phyloP scores from a whole-genome alignment of 2,329 filamentous ascomycete genomes.

The Xylaria arbuscula region DNA sequence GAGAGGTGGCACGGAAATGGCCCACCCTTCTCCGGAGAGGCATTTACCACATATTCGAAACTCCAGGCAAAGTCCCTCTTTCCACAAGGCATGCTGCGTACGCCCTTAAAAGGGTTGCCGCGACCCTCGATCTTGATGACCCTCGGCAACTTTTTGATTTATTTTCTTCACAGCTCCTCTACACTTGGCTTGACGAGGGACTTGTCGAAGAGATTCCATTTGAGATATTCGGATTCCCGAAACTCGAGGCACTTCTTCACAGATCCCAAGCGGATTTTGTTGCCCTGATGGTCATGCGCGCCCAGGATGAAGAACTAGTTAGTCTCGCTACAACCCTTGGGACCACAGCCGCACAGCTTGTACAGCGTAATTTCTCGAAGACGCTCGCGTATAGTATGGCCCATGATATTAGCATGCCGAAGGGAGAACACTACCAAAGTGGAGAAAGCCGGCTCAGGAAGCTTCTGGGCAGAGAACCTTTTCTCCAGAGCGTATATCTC shows the following conservation, averaged over 20 bases:
- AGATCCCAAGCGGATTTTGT: conserved; percentile 81
- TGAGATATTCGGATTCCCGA: conserved; percentile 82
- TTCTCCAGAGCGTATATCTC: conserved; percentile 70
- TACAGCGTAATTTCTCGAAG: conserved; percentile 78
- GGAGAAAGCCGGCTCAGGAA: conserved; percentile 76
- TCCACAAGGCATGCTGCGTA: conserved; percentile 77
- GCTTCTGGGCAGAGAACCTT: conserved; percentile 73
- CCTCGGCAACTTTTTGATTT: conserved; percentile 80
- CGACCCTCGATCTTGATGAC: conserved; percentile 70
- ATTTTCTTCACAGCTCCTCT: conserved; percentile 89
- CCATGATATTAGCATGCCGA: conserved; percentile 70
- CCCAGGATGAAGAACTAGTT: conserved; percentile 71
- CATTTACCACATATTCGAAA: conserved; percentile 95
- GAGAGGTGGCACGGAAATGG: conserved; percentile 83
- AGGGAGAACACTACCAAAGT: conserved; percentile 58
- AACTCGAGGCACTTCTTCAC: conserved; percentile 73
- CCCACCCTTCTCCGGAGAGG: conserved; percentile 86
- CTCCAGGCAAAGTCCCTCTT: conserved; percentile 75
- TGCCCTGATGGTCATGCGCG: conserved; percentile 85
- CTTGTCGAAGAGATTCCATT: conserved; percentile 80
- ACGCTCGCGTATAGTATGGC: conserved; percentile 86
- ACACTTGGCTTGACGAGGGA: conserved; percentile 83
- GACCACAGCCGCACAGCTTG: conserved; percentile 64
- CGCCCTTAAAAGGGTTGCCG: conserved; percentile 76
- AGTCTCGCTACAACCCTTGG: conserved; percentile 70